phyloP scores from a whole-genome alignment of 345 rosid genomes.

The Sonneratia alba region DNA sequence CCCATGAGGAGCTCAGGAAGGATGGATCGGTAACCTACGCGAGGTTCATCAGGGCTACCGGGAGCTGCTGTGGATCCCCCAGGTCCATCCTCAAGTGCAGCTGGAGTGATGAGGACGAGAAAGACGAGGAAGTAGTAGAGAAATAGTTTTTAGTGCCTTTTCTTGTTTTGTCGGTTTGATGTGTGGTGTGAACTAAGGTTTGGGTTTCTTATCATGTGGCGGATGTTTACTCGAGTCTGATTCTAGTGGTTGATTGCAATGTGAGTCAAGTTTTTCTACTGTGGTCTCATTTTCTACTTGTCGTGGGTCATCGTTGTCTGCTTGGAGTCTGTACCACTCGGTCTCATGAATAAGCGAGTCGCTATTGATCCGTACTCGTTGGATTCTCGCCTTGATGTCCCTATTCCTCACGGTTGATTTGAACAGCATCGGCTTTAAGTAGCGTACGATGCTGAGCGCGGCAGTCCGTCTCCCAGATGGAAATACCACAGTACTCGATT shows the following conservation, averaged over 20 bases:
- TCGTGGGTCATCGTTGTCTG: no score
- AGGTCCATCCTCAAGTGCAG: slow-evolving; percentile 43
- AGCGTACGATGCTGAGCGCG: no score
- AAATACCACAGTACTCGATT: no score
- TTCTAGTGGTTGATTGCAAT: no score
- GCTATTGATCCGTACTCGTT: no score
- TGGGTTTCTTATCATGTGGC: background rate
- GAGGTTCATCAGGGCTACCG: slow-evolving; percentile 20
- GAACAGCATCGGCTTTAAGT: no score
- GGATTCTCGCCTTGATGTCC: no score
- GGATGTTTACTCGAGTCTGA: slow-evolving; percentile 5
- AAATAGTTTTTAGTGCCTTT: background rate
- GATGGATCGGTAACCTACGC: slow-evolving; percentile 39
- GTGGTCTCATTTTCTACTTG: background rate
- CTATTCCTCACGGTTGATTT: no score
- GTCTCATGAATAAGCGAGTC: no score
- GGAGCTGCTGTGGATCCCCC: slow-evolving; percentile 30
- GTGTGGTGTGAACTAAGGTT: background rate
- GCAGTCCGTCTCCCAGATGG: no score
- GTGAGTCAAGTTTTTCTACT: background rate
- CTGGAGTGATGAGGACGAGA: slow-evolving; percentile 45
- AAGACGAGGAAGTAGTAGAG: slow-evolving; percentile 28
- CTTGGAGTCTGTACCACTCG: no score
- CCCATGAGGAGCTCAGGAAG: slow-evolving; percentile 29
- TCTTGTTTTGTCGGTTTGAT: background rate